These are phyloP conservation scores for Trichophyton schoenleinii DNA, from an alignment of 2,329 filamentous ascomycete species.

Conservation along the genomic window DNA sequence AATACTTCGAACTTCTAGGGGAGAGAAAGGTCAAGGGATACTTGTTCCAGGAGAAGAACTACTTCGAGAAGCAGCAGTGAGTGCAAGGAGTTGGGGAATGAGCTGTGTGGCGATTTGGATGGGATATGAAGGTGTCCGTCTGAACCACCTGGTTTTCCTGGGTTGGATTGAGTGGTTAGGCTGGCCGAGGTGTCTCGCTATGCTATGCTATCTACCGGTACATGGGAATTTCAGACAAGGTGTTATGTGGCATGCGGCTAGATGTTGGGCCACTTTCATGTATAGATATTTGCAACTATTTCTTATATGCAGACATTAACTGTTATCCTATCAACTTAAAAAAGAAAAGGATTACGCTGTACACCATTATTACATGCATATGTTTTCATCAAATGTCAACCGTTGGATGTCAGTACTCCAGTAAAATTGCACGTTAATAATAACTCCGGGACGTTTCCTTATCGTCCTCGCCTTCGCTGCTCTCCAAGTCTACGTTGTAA, in stretches of 20 bases:
- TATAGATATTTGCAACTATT: neutral
- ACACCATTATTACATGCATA: neutral
- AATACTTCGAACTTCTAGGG: constrained; percentile 52
- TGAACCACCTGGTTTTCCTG: neutral
- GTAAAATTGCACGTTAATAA: neutral
- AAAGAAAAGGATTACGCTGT: neutral
- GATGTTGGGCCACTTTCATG: neutral
- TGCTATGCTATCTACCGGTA: neutral
- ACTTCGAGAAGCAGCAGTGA: constrained; percentile 33
- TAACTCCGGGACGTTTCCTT: neutral
- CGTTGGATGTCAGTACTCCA: too few species aligned
- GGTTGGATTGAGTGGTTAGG: neutral
- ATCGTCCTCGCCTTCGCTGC: constrained; percentile 4
- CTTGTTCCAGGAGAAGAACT: constrained; percentile 53
- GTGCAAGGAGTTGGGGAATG: neutral
- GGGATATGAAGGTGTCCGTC: neutral
- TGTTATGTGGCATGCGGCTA: neutral
- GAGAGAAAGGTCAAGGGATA: constrained; percentile 53
- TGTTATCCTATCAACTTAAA: neutral
- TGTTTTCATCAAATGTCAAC: too few species aligned
- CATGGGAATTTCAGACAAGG: neutral
- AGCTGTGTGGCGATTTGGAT: neutral
- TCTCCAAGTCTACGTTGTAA: constrained; percentile 1
- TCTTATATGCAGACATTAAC: neutral
- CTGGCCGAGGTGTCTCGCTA: too few species aligned